Percentiles rank a stretch among this genome's conserved stretches.
Evolutionary conservation across 31 red algal genomes (phyloP).

Genomic region (Bonnemaisonia californica): DNA sequence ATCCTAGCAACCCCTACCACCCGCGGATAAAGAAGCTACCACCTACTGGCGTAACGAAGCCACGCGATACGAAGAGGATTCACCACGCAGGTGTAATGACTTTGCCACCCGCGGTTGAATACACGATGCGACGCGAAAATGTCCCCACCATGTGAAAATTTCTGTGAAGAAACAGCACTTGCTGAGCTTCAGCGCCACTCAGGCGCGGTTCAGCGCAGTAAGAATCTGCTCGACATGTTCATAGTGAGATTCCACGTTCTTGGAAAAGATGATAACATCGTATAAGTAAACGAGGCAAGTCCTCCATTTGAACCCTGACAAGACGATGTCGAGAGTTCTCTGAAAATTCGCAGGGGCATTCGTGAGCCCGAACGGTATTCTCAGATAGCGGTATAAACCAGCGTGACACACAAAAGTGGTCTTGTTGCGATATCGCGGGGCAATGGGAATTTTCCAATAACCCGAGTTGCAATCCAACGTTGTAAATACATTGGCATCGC

Average conservation of each 20-base stretch:
- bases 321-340: too few relatives aligned
- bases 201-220: neutral
- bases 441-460: slow-evolving; percentile 28
- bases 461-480: slow-evolving; percentile 17
- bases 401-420: slow-evolving; percentile 9
- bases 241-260: slow-evolving; percentile 17
- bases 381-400: neutral
- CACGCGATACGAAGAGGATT: too few relatives aligned
- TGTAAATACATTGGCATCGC: slow-evolving; percentile 19
- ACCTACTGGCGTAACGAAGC: too few relatives aligned
- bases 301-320: too few relatives aligned
- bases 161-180: slow-evolving; percentile 16
- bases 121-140: too few relatives aligned
- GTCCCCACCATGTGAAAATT: too few relatives aligned
- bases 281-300: too few relatives aligned
- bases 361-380: slow-evolving; percentile 1
- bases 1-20: too few relatives aligned
- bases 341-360: slow-evolving; percentile 27
- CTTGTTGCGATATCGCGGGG: neutral
- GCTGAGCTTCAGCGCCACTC: neutral
- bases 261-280: too few relatives aligned
- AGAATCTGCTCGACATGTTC: neutral
- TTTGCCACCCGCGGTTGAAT: too few relatives aligned
- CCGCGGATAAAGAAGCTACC: too few relatives aligned
- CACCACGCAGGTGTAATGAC: too few relatives aligned